Evolutionary conservation across 129 eudicot species (phyloP).

Genomic region (Solidago caesia): DNA sequence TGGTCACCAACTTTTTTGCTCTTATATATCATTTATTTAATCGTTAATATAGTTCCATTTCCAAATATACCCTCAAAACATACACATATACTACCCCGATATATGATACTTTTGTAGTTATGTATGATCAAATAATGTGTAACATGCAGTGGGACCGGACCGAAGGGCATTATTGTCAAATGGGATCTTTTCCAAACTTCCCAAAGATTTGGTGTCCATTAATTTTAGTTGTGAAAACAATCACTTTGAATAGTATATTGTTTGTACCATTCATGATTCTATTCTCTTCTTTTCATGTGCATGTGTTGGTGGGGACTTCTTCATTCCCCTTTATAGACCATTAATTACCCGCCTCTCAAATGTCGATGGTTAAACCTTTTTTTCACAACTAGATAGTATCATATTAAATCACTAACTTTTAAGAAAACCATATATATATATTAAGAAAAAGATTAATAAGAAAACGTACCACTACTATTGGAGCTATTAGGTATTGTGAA

Average conservation of each 20-base stretch:
- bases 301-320: constrained; percentile 34
- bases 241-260: constrained; percentile 23
- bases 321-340: constrained; percentile 26
- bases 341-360: constrained; percentile 9
- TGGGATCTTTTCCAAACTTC: constrained; percentile 16
- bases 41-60: neutral
- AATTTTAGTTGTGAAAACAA: constrained; percentile 29
- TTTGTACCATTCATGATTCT: constrained; percentile 30
- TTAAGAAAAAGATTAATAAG: too few relatives aligned
- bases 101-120: neutral
- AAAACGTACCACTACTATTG: too few relatives aligned
- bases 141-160: constrained; percentile 15
- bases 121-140: neutral
- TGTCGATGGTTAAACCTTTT: neutral
- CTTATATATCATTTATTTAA: neutral
- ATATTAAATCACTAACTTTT: too few relatives aligned
- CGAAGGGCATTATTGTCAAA: constrained; percentile 18
- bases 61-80: constrained; percentile 16
- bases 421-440: too few relatives aligned
- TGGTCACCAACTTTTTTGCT: constrained; percentile 24
- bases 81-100: neutral
- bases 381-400: neutral
- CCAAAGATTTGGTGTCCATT: constrained; percentile 38
- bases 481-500: too few relatives aligned
- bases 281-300: constrained; percentile 39